Percentiles rank a stretch among this genome's conserved stretches.
phyloP scores from a whole-genome alignment of 257 asterid species.

The Striga asiatica region DNA sequence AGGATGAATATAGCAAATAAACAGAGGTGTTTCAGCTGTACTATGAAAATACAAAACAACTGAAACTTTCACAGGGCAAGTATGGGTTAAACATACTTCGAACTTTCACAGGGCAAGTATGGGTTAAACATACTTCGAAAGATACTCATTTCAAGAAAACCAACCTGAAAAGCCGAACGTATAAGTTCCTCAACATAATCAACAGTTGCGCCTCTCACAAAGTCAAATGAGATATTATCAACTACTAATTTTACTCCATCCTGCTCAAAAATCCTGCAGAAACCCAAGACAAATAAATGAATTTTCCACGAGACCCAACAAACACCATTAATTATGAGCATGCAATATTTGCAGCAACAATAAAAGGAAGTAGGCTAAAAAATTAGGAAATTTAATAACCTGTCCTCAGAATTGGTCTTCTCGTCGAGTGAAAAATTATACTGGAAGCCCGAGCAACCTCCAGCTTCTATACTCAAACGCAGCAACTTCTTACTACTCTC shows the following conservation, averaged over 20 bases:
- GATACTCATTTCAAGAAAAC: slow-evolving; percentile 7
- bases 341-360: not conserved
- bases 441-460: slow-evolving; percentile 97
- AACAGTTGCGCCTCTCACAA: slow-evolving; percentile 86
- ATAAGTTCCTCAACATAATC: slow-evolving; percentile 94
- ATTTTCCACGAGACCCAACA: not conserved
- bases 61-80: not conserved
- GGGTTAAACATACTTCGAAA: not conserved
- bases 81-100: not conserved
- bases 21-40: not conserved
- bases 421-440: slow-evolving; percentile 78
- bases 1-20: not conserved
- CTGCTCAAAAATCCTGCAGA: slow-evolving; percentile 68
- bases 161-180: slow-evolving; percentile 95
- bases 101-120: not conserved
- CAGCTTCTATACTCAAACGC: slow-evolving; percentile 93
- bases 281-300: slow-evolving; percentile 1
- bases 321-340: slow-evolving; percentile 1
- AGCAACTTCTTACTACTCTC: slow-evolving; percentile 56
- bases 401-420: slow-evolving; percentile 66
- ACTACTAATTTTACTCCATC: slow-evolving; percentile 90
- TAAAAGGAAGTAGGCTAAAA: not conserved
- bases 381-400: slow-evolving; percentile 25
- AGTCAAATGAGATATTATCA: slow-evolving; percentile 70
- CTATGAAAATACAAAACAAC: not conserved